These are phyloP conservation scores for Datisca glomerata DNA, from an alignment of 306 rosid species.

Conservation along the genomic window DNA sequence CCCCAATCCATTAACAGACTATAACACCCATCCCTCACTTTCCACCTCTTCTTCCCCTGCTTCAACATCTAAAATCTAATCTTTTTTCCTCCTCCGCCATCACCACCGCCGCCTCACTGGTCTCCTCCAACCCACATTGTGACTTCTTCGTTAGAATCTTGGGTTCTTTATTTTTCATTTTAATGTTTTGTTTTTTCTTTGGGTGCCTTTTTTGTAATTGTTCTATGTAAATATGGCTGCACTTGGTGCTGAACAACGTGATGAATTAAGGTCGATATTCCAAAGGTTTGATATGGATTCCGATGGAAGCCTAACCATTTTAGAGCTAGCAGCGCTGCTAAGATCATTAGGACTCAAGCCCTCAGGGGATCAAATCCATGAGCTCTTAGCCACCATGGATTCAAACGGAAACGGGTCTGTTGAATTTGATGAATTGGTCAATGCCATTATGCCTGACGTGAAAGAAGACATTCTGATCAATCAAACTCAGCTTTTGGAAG, in stretches of 20 bases:
- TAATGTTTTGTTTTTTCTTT: too few species aligned
- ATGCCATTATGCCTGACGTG: conserved; percentile 45
- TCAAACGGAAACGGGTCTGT: conserved; percentile 61
- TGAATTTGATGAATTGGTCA: conserved; percentile 73
- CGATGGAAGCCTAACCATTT: conserved; percentile 71
- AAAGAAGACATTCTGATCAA: conserved; percentile 21
- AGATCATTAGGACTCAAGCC: conserved; percentile 67
- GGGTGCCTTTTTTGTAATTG: too few species aligned
- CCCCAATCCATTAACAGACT: too few species aligned
- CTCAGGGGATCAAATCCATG: conserved; percentile 54
- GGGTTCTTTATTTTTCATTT: too few species aligned
- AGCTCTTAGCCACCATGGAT: conserved; percentile 43
- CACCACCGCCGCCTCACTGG: too few species aligned
- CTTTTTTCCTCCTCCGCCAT: too few species aligned
- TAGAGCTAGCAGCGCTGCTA: conserved; percentile 78
- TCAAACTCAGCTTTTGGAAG: conserved; percentile 51
- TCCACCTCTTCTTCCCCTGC: too few species aligned
- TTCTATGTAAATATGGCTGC: too few species aligned
- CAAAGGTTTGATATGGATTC: conserved; percentile 70
- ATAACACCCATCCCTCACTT: too few species aligned
- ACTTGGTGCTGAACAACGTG: conserved; percentile 31
- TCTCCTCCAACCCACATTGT: too few species aligned
- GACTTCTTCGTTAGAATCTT: too few species aligned
- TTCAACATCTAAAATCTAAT: too few species aligned
- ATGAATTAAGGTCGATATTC: conserved; percentile 47